Conservation (phyloP, 2,329 filamentous ascomycete species). For the Alternaria sp. region DNA sequence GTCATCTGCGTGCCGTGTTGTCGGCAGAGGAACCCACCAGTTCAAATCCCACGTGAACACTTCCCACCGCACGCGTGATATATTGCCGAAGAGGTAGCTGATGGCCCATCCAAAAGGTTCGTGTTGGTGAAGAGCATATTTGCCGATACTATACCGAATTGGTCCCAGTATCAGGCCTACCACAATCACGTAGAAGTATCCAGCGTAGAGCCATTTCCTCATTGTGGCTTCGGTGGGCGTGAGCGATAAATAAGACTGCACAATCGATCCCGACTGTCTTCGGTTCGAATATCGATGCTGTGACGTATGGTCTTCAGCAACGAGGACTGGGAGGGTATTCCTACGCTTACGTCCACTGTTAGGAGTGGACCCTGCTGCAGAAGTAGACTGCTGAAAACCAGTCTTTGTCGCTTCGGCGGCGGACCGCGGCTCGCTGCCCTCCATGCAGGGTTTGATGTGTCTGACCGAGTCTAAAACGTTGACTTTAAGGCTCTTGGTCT, state of each 20-base stretch:
- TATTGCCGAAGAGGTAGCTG: slow-evolving; percentile 84
- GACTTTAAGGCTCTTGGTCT: slow-evolving; percentile 37
- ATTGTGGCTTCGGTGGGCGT: slow-evolving; percentile 77
- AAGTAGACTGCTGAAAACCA: slow-evolving; percentile 15
- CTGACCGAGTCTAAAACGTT: slow-evolving; percentile 32
- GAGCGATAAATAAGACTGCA: slow-evolving; percentile 76
- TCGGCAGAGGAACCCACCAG: slow-evolving; percentile 76
- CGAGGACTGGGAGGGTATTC: slow-evolving; percentile 43
- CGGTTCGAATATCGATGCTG: slow-evolving; percentile 29
- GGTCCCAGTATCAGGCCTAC: slow-evolving; percentile 70
- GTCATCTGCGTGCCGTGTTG: slow-evolving; percentile 40
- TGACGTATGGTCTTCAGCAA: slow-evolving; percentile 28
- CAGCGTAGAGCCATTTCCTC: slow-evolving; percentile 84
- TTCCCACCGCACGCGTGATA: slow-evolving; percentile 73
- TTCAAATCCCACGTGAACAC: slow-evolving; percentile 72
- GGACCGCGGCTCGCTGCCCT: slow-evolving; percentile 34
- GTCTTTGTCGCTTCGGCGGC: slow-evolving; percentile 37
- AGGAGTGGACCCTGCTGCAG: background rate
- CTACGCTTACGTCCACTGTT: slow-evolving; percentile 30
- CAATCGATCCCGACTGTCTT: slow-evolving; percentile 41
- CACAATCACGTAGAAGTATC: slow-evolving; percentile 75
- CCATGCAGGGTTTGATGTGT: slow-evolving; percentile 12
- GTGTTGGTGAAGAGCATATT: slow-evolving; percentile 69
- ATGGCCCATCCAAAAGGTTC: slow-evolving; percentile 94
- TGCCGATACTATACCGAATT: slow-evolving; percentile 72